Percentiles rank a stretch among this genome's conserved stretches.
Conservation (phyloP, 176 grass and related monocot genomes). For the Eleusine indica region DNA sequence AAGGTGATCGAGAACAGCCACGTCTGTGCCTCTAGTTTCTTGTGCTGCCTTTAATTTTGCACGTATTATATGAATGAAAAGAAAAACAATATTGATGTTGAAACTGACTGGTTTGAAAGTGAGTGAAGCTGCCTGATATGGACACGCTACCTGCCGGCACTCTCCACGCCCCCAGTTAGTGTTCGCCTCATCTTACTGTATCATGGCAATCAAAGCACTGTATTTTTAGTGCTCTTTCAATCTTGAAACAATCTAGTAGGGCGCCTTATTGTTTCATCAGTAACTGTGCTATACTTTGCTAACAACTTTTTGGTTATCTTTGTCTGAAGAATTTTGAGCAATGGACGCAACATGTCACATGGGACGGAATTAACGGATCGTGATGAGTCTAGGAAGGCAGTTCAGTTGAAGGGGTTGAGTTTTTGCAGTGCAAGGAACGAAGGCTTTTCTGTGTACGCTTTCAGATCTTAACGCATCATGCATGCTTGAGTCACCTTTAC, state of each 20-base stretch:
- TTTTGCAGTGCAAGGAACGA: not conserved
- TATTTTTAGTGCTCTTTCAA: not conserved
- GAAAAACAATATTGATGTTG: not conserved
- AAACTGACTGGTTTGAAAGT: conserved; percentile 20
- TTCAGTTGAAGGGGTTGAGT: no score
- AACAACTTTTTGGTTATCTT: no score
- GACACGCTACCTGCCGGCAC: conserved; percentile 30
- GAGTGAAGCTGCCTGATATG: conserved; percentile 8
- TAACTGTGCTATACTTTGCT: no score
- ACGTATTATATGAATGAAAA: not conserved
- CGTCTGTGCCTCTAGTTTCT: not conserved
- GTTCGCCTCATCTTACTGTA: not conserved
- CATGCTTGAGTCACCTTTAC: not conserved
- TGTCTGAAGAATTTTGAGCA: not conserved
- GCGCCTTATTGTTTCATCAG: no score
- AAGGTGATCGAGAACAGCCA: conserved; percentile 2
- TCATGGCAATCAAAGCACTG: not conserved
- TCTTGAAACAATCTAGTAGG: not conserved
- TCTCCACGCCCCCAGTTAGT: not conserved
- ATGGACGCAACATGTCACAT: not conserved
- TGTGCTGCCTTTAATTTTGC: not conserved
- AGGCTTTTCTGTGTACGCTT: not conserved
- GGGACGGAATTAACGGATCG: not conserved
- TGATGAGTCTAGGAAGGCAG: no score
- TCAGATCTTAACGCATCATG: not conserved